Conservation (phyloP, 805 yeast species). For the Yarrowia deformans region DNA sequence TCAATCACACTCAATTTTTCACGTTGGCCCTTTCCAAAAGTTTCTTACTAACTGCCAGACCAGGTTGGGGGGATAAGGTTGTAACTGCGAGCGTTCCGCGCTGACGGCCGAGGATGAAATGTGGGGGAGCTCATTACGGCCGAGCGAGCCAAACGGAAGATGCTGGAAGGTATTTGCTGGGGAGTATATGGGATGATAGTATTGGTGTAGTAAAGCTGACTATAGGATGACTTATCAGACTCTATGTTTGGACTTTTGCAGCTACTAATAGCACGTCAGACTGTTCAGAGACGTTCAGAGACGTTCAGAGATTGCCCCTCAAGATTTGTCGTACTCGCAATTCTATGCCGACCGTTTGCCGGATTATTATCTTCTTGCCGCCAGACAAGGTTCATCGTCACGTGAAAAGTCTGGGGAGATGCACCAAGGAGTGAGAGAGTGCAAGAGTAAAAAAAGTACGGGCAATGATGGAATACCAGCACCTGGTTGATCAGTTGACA, state of each 20-base stretch:
- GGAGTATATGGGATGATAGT: not conserved
- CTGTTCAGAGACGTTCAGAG: not conserved
- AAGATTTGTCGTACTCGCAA: not conserved
- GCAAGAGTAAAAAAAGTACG: too few relatives aligned
- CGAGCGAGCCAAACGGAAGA: not conserved
- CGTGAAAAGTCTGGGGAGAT: not conserved
- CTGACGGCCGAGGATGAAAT: conserved; percentile 29
- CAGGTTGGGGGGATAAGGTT: conserved; percentile 2
- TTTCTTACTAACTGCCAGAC: conserved; percentile 23
- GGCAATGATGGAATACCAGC: not conserved
- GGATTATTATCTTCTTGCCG: conserved; percentile 15
- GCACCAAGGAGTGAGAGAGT: too few relatives aligned
- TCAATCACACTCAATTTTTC: conserved; percentile 3
- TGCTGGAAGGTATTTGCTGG: not conserved
- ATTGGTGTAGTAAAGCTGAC: not conserved
- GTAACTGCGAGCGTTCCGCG: conserved; percentile 5
- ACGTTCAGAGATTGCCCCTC: not conserved
- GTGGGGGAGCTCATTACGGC: conserved; percentile 20
- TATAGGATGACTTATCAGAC: too few relatives aligned
- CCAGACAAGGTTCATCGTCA: conserved; percentile 3
- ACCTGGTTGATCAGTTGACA: too few relatives aligned
- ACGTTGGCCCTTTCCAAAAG: conserved; percentile 20
- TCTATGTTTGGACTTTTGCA: too few relatives aligned
- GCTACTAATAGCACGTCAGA: not conserved
- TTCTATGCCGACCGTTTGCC: conserved; percentile 30